Evolutionary conservation across 1,139 yeast species (phyloP).

Genomic region (Candida buenavistaensis): DNA sequence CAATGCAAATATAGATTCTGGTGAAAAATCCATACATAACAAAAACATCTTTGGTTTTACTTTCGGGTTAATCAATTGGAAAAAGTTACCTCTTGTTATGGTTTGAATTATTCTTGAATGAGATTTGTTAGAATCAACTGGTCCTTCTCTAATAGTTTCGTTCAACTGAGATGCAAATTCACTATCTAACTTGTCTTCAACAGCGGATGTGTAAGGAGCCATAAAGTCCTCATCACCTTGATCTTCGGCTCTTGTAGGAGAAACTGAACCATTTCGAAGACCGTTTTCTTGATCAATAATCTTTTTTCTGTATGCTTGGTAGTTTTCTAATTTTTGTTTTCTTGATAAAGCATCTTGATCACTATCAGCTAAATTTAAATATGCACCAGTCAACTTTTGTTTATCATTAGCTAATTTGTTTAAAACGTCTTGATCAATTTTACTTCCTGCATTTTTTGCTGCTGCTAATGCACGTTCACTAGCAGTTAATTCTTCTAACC

Average conservation of each 20-base stretch:
- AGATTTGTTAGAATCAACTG: constrained; percentile 55
- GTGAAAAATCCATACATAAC: constrained; percentile 78
- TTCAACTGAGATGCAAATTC: constrained; percentile 63
- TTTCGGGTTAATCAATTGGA: constrained; percentile 51
- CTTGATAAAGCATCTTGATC: constrained; percentile 51
- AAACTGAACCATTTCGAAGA: constrained; percentile 9
- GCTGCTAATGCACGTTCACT: constrained; percentile 62
- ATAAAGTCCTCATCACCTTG: constrained; percentile 33
- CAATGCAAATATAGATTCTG: constrained; percentile 81
- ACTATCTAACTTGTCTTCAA: constrained; percentile 66
- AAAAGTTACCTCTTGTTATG: constrained; percentile 68
- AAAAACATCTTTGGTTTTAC: constrained; percentile 67
- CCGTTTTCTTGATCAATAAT: constrained; percentile 50
- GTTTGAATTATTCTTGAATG: constrained; percentile 66
- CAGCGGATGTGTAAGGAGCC: constrained; percentile 71
- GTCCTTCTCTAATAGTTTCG: constrained; percentile 60
- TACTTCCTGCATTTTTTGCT: constrained; percentile 52
- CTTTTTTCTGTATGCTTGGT: constrained; percentile 51
- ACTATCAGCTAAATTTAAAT: constrained; percentile 33
- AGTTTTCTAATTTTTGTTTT: constrained; percentile 44
- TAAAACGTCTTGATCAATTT: constrained; percentile 45
- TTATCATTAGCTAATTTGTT: constrained; percentile 41
- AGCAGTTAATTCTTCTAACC: constrained; percentile 58
- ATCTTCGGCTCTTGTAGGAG: constrained; percentile 12
- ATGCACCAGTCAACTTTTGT: constrained; percentile 45